Evolutionary conservation across 768 basidiomycete species (phyloP), one percentile per base, ranked within the genome.

Genomic region (Hericium erinaceus): DNA sequence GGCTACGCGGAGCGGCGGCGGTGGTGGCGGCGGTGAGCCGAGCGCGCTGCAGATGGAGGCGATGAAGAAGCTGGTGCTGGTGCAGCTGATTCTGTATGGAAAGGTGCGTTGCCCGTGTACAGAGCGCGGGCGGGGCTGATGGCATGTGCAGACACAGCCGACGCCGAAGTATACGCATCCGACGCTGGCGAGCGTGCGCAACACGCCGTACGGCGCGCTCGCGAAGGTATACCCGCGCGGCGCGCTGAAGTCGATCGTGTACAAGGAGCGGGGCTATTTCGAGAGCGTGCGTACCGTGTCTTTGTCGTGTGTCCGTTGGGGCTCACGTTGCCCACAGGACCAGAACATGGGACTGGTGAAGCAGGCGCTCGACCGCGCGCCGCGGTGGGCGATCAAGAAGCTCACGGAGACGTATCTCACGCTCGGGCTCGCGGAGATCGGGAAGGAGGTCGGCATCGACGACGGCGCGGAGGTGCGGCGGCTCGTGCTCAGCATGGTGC

Each of bases 381-480:
- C 89, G 0, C 77, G 87, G 18, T 92, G 92, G 84, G 74, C 81
- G 51, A 80, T 94, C 63, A 84, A 82, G 70, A 87, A 83, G 67
- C 80, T 94, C 57, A 93, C 87, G 0, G 80, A 80, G 53, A 92
- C 92, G 2, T 95, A 92, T 64, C 76, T 92, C 41, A 90, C 88
- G 0, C 80, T 92, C 15, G 79, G 84, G 39, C 71, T 94, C 8
- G 70, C 77, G 0, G 89, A 93, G 61, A 90, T 95, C 52, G 85
- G 80, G 2, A 75, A 74, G 15, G 73, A 75, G 11, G 73, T 80
- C 64, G 74, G 75, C 55, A 77, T 83, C 48, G 73, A 78, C 4
- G 75, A 64, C 22, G 76, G 79, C 52, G 80, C 77, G 13, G 80
- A 82, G 48, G 82, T 84, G 11, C 75, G 82, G 28, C 72, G 72